phyloP scores from a whole-genome alignment of 805 yeast genomes.

The Saccharomyces eubayanus region DNA sequence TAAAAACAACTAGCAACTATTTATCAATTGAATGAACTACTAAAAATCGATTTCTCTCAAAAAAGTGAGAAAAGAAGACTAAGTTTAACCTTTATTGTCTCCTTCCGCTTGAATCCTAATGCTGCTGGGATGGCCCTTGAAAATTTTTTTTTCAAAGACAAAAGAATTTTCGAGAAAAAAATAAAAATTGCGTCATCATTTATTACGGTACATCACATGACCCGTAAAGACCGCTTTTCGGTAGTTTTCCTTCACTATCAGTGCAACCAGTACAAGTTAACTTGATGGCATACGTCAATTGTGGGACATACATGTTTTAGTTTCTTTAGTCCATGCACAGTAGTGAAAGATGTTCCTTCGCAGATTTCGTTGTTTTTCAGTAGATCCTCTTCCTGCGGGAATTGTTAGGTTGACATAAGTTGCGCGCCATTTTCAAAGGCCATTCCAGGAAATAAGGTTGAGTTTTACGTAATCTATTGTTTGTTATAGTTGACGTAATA shows the following conservation, averaged over 20 bases:
- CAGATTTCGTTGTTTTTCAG: not conserved
- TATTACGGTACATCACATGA: not conserved
- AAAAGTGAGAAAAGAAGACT: not conserved
- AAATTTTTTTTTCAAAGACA: not conserved
- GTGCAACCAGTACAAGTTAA: not conserved
- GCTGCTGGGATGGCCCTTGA: not conserved
- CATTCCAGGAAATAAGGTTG: not conserved
- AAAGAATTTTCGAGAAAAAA: not conserved
- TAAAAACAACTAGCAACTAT: not conserved
- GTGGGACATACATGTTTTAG: not conserved
- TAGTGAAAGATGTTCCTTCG: not conserved
- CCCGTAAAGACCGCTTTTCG: not conserved
- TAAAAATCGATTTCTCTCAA: not conserved
- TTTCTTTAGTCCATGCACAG: not conserved
- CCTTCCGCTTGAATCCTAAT: not conserved
- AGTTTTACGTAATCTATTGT: not conserved
- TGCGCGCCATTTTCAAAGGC: not conserved
- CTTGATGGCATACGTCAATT: not conserved
- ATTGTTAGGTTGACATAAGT: not conserved
- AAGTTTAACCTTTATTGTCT: not conserved
- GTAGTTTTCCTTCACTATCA: not conserved
- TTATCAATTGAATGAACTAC: not conserved
- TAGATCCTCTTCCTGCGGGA: not conserved
- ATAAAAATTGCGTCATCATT: not conserved
- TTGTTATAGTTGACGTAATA: not conserved